These are phyloP conservation scores for Fusarium nematophilum DNA, from an alignment of 2,329 filamentous ascomycete genomes.

Conservation along the genomic window DNA sequence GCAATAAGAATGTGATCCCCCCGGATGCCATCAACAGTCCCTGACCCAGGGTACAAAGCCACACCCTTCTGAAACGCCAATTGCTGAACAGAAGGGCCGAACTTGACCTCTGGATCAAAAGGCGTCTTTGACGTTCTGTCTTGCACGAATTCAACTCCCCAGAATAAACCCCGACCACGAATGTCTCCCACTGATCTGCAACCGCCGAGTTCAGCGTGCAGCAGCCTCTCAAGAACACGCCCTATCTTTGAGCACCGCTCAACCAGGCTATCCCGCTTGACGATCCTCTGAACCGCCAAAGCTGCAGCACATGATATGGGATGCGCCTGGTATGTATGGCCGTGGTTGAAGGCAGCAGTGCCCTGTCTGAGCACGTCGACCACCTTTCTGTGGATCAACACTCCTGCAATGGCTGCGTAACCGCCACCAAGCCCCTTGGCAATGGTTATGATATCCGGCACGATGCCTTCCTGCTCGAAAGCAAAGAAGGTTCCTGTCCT, in stretches of 20 bases:
- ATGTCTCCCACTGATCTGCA: conserved; percentile 21
- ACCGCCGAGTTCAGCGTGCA: background rate
- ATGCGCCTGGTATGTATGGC: conserved; percentile 64
- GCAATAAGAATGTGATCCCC: conserved; percentile 80
- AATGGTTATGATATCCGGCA: conserved; percentile 68
- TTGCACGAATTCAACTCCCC: conserved; percentile 59
- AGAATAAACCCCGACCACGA: conserved; percentile 52
- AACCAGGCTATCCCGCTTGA: conserved; percentile 49
- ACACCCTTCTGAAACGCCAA: conserved; percentile 49
- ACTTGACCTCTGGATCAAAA: conserved; percentile 46
- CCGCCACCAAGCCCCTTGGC: conserved; percentile 70
- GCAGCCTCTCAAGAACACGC: background rate
- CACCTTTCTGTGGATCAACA: conserved; percentile 58
- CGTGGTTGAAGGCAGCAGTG: conserved; percentile 59
- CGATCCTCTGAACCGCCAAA: conserved; percentile 54
- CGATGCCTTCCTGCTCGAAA: conserved; percentile 57
- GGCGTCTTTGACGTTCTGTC: conserved; percentile 50
- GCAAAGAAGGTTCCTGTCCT: conserved; percentile 69
- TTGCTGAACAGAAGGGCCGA: conserved; percentile 45
- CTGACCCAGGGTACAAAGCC: conserved; percentile 71
- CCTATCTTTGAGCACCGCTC: conserved; percentile 21
- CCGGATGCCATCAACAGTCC: conserved; percentile 67
- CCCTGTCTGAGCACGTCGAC: conserved; percentile 22
- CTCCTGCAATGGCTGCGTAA: conserved; percentile 65
- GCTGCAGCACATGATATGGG: conserved; percentile 53